phyloP scores from a whole-genome alignment of 306 rosid genomes.

The Comarum palustre region DNA sequence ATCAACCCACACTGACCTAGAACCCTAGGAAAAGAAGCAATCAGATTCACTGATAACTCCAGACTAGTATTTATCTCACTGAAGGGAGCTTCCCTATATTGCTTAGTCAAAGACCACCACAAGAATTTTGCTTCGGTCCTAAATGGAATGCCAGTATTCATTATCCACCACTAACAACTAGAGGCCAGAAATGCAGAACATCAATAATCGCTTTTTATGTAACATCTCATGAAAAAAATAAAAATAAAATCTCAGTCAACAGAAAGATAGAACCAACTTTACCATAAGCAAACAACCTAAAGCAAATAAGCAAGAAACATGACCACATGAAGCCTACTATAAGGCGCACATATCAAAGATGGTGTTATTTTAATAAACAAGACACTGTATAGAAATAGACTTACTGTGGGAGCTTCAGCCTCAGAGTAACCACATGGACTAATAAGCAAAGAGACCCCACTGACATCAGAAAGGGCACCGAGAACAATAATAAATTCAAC shows the following conservation, averaged over 20 bases:
- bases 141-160: not conserved
- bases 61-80: not conserved
- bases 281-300: not conserved
- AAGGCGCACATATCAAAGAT: not conserved
- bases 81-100: not conserved
- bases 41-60: not conserved
- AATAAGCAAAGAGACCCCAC: constrained; percentile 74
- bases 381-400: constrained; percentile 35
- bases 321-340: not conserved
- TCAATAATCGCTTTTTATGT: not conserved
- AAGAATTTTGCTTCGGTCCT: not conserved
- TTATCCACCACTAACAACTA: not conserved
- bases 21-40: not conserved
- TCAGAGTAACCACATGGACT: constrained; percentile 95
- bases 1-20: not conserved
- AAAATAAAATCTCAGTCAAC: not conserved
- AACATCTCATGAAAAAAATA: not conserved
- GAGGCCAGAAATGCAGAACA: constrained; percentile 1
- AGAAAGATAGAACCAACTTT: not conserved
- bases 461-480: constrained; percentile 78
- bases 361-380: constrained; percentile 15
- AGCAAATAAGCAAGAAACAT: not conserved
- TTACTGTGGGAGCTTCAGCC: constrained; percentile 76
- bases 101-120: not conserved
- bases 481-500: constrained; percentile 81